Conservation (phyloP, 2,329 filamentous ascomycete genomes). For the Penicillium brevicompactum region DNA sequence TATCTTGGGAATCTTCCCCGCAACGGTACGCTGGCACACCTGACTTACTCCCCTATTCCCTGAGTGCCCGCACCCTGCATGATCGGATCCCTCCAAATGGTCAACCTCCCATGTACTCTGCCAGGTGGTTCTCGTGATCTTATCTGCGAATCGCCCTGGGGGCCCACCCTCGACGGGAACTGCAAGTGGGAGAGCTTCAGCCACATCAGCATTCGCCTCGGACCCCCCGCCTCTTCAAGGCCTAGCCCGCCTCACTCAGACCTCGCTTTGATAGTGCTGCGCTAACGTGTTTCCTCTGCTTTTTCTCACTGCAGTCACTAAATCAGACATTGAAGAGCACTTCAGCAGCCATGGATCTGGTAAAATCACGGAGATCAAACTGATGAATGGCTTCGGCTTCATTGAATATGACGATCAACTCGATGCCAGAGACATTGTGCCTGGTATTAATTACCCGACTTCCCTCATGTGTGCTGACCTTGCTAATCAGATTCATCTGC, state of each 20-base stretch:
- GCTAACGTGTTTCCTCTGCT: slow-evolving; percentile 3
- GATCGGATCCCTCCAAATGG: slow-evolving; percentile 14
- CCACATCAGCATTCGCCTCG: slow-evolving; percentile 1
- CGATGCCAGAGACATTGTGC: slow-evolving; percentile 97
- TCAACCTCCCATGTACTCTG: not conserved
- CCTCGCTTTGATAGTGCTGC: not conserved
- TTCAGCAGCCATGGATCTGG: slow-evolving; percentile 95
- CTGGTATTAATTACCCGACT: slow-evolving; percentile 65
- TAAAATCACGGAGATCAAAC: slow-evolving; percentile 97
- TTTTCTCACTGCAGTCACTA: slow-evolving; percentile 69
- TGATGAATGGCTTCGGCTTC: slow-evolving; percentile 99
- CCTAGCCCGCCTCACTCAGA: not conserved
- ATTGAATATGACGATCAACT: slow-evolving; percentile 99
- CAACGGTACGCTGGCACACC: slow-evolving; percentile 69
- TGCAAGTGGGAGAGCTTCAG: slow-evolving; percentile 3
- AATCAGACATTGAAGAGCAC: slow-evolving; percentile 93
- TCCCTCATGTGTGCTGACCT: slow-evolving; percentile 14
- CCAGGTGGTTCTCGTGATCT: not conserved
- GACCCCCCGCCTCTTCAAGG: not conserved
- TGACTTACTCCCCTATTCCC: slow-evolving; percentile 16
- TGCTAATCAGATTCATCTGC: slow-evolving; percentile 23
- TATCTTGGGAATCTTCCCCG: slow-evolving; percentile 98
- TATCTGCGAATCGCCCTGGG: not conserved
- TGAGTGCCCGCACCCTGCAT: not conserved
- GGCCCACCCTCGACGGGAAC: too few species aligned